Percentiles rank a stretch among this genome's conserved stretches.
Conservation (phyloP, 805 yeast genomes). For the Nakazawaea wickerhamii region DNA sequence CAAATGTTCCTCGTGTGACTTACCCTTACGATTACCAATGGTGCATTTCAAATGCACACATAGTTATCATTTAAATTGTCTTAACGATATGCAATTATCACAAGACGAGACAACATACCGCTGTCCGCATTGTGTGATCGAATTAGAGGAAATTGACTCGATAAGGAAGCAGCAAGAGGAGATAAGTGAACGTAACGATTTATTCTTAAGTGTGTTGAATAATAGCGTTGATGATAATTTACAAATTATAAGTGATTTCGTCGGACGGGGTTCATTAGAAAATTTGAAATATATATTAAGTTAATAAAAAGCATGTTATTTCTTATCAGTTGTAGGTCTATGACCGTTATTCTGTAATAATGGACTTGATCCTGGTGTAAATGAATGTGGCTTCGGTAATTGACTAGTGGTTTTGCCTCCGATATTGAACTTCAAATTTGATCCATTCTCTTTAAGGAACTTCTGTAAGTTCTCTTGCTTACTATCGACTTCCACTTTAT, state of each 20-base stretch:
- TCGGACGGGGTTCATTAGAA: conserved; percentile 86
- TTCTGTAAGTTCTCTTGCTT: conserved; percentile 2
- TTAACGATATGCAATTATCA: conserved; percentile 38
- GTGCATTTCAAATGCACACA: conserved; percentile 85
- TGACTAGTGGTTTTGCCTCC: conserved; percentile 4
- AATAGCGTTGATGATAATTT: conserved; percentile 54
- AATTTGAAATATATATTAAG: conserved; percentile 16
- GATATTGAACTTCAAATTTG: conserved; percentile 6
- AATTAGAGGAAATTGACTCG: conserved; percentile 58
- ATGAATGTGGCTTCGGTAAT: conserved; percentile 7
- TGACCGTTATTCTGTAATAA: conserved; percentile 14
- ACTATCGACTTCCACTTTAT: not conserved
- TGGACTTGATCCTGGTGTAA: conserved; percentile 4
- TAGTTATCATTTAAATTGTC: conserved; percentile 78
- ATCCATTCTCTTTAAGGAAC: conserved; percentile 6
- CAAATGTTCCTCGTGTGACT: conserved; percentile 60
- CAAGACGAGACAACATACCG: conserved; percentile 24
- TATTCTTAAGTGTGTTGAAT: conserved; percentile 53
- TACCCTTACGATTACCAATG: conserved; percentile 67
- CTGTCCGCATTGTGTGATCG: conserved; percentile 78
- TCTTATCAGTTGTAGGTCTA: conserved; percentile 16
- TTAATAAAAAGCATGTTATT: not conserved
- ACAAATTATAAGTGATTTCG: conserved; percentile 70
- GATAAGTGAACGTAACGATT: conserved; percentile 54
- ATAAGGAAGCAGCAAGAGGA: conserved; percentile 56